phyloP scores from a whole-genome alignment of 495 filamentous ascomycete species.

The Immersiella caudata region DNA sequence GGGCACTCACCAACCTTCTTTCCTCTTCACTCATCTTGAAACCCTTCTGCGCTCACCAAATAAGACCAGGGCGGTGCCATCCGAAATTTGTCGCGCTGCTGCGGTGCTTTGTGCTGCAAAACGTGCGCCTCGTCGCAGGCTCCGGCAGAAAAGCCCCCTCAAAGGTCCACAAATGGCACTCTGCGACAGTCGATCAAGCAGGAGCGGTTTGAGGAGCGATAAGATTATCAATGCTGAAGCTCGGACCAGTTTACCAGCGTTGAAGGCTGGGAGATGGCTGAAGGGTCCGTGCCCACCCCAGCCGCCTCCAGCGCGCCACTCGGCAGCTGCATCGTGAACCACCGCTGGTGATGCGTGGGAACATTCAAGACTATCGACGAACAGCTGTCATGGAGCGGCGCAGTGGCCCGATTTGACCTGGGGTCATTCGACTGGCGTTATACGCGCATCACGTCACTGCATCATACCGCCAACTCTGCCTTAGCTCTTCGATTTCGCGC shows the following conservation, averaged over 20 bases:
- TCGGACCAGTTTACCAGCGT: constrained; percentile 17
- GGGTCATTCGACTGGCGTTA: background rate
- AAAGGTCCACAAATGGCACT: constrained; percentile 19
- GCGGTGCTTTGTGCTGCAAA: constrained; percentile 1
- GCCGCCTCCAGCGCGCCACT: constrained; percentile 1
- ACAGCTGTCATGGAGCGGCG: constrained; percentile 13
- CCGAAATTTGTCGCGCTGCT: background rate
- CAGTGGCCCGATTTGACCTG: constrained; percentile 6
- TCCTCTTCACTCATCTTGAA: background rate
- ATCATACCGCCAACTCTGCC: background rate
- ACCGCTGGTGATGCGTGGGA: constrained; percentile 4
- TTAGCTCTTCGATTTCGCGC: background rate
- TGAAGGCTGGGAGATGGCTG: background rate
- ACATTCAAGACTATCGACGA: constrained; percentile 14
- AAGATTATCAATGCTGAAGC: constrained; percentile 23
- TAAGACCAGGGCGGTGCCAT: background rate
- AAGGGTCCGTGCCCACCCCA: background rate
- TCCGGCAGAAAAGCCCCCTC: background rate
- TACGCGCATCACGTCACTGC: background rate
- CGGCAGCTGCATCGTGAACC: constrained; percentile 10
- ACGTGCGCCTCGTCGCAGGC: constrained; percentile 9
- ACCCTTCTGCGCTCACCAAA: background rate
- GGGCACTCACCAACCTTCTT: background rate
- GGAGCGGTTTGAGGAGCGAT: constrained; percentile 35
- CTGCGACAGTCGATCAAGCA: constrained; percentile 38